Percentiles rank a stretch among this genome's conserved stretches.
These are phyloP conservation scores for Pseudopithomyces maydicus DNA, from an alignment of 2,329 filamentous ascomycete species.

Conservation along the genomic window DNA sequence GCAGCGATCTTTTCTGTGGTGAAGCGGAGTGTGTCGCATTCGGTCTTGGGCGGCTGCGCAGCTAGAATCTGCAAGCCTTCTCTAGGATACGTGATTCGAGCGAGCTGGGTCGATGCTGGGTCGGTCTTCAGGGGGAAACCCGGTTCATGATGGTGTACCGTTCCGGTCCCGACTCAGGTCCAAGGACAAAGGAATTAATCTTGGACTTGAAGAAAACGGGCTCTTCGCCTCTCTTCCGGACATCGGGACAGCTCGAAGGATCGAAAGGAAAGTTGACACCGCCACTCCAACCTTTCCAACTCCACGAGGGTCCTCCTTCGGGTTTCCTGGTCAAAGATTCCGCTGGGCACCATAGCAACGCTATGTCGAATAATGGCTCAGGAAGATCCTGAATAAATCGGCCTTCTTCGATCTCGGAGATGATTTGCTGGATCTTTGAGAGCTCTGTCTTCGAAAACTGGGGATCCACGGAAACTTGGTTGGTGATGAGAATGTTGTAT, in stretches of 20 bases:
- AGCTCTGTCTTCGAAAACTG: slow-evolving; percentile 24
- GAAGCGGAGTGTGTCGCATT: slow-evolving; percentile 34
- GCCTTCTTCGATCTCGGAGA: slow-evolving; percentile 37
- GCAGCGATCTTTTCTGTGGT: slow-evolving; percentile 29
- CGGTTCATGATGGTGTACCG: slow-evolving; percentile 35
- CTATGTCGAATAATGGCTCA: slow-evolving; percentile 38
- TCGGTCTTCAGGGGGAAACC: neutral
- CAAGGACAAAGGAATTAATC: slow-evolving; percentile 31
- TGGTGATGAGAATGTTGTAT: slow-evolving; percentile 39
- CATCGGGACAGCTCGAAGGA: slow-evolving; percentile 37
- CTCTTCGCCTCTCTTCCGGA: slow-evolving; percentile 17
- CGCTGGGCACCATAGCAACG: slow-evolving; percentile 41
- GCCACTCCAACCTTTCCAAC: slow-evolving; percentile 36
- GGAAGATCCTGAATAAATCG: slow-evolving; percentile 37
- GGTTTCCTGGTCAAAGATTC: slow-evolving; percentile 16
- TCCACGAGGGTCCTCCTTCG: slow-evolving; percentile 32
- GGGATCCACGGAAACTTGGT: slow-evolving; percentile 17
- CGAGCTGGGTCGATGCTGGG: neutral
- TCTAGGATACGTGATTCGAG: slow-evolving; percentile 32
- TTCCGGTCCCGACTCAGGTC: slow-evolving; percentile 16
- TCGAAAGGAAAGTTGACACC: slow-evolving; percentile 41
- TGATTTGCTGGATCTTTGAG: slow-evolving; percentile 24
- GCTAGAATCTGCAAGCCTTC: slow-evolving; percentile 29
- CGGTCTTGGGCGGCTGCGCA: slow-evolving; percentile 14
- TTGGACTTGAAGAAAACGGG: slow-evolving; percentile 36